Evolutionary conservation across 164 flowering plant genomes (phyloP).

Genomic region (Vitis riparia): DNA sequence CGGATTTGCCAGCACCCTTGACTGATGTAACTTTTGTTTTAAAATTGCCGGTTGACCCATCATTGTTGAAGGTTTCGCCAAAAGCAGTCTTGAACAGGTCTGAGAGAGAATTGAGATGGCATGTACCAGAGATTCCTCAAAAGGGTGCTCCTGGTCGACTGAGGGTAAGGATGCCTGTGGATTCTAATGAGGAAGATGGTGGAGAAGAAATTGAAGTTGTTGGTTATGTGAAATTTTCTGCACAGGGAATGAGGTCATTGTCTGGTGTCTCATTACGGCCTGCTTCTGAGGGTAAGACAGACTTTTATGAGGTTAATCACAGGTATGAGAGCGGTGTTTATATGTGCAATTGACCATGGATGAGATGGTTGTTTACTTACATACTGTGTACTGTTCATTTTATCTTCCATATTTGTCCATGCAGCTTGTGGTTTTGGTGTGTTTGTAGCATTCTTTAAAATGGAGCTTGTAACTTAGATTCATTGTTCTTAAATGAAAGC

Average conservation of each 20-base stretch:
- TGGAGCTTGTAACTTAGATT: conserved; percentile 19
- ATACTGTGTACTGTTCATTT: conserved; percentile 9
- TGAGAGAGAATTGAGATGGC: conserved; percentile 90
- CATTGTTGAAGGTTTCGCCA: conserved; percentile 85
- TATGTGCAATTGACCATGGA: conserved; percentile 54
- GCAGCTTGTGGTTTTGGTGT: conserved; percentile 14
- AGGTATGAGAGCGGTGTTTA: conserved; percentile 74
- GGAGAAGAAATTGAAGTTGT: conserved; percentile 70
- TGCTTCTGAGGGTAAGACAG: conserved; percentile 77
- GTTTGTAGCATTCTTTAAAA: conserved; percentile 19
- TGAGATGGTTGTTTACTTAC: conserved; percentile 5
- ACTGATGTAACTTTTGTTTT: conserved; percentile 72
- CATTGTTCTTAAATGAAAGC: conserved; percentile 5
- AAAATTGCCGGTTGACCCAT: conserved; percentile 86
- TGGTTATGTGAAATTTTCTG: conserved; percentile 72
- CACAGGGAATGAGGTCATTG: conserved; percentile 58
- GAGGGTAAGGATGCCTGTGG: conserved; percentile 88
- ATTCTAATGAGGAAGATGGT: conserved; percentile 58
- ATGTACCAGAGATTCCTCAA: conserved; percentile 70
- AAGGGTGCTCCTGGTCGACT: conserved; percentile 76
- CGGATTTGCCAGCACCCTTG: conserved; percentile 70
- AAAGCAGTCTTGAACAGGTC: conserved; percentile 85
- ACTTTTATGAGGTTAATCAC: conserved; percentile 78
- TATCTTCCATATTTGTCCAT: background rate
- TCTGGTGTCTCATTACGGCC: conserved; percentile 78